Conservation (phyloP, 2,329 filamentous ascomycete species). For the Phaeomoniella chlamydospora region DNA sequence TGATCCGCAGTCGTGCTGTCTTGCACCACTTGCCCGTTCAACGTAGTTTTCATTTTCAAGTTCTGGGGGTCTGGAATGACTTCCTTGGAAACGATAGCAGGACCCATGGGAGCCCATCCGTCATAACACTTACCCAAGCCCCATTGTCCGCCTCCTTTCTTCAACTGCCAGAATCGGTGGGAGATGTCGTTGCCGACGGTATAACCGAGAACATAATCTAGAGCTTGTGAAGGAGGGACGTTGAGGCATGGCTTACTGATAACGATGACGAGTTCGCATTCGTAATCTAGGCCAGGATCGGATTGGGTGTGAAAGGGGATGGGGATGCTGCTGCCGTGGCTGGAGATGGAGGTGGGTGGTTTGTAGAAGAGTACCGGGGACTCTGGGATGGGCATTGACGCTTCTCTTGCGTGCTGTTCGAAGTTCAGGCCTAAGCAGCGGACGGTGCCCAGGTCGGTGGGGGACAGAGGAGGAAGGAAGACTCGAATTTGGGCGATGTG, state of each 20-base stretch:
- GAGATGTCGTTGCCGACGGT: slow-evolving; percentile 25
- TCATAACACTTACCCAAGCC: slow-evolving; percentile 25
- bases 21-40: slow-evolving; percentile 24
- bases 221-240: slow-evolving; percentile 20
- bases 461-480: slow-evolving; percentile 19
- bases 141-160: slow-evolving; percentile 20
- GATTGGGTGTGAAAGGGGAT: slow-evolving; percentile 18
- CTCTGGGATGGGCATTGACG: slow-evolving; percentile 20
- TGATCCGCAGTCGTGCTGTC: slow-evolving; percentile 21
- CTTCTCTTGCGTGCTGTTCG: slow-evolving; percentile 23
- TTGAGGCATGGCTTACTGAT: slow-evolving; percentile 22
- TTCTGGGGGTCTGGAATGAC: slow-evolving; percentile 17
- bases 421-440: slow-evolving; percentile 34
- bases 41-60: slow-evolving; percentile 17
- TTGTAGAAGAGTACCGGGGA: slow-evolving; percentile 24
- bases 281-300: slow-evolving; percentile 24
- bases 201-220: slow-evolving; percentile 26
- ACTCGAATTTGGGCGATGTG: slow-evolving; percentile 34
- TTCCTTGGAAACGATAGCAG: slow-evolving; percentile 17
- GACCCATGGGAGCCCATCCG: slow-evolving; percentile 21
- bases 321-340: slow-evolving; percentile 16
- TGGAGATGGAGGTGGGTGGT: slow-evolving; percentile 20
- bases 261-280: slow-evolving; percentile 24
- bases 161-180: slow-evolving; percentile 21
- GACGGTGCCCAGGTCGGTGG: slow-evolving; percentile 23